phyloP scores from a whole-genome alignment of 805 yeast genomes.

The Candida palmyrensis region DNA sequence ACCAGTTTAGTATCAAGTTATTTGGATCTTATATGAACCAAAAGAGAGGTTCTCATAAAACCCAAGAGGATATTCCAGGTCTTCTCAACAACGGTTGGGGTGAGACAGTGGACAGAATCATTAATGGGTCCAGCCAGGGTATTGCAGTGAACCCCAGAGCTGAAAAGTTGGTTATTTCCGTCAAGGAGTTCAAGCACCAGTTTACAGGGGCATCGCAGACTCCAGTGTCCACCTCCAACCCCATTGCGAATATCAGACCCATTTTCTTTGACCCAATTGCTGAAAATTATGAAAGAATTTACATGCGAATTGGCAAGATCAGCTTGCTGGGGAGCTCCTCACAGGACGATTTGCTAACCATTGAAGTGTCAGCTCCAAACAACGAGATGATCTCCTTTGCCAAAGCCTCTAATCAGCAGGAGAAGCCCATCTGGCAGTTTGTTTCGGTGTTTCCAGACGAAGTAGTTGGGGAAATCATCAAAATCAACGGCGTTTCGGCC shows the following conservation, averaged over 20 bases:
- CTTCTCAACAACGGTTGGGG: constrained; percentile 77
- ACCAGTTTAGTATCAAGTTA: constrained; percentile 64
- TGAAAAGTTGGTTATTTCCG: constrained; percentile 59
- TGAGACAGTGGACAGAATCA: constrained; percentile 71
- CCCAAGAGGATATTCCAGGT: constrained; percentile 9
- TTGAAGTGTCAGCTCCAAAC: constrained; percentile 50
- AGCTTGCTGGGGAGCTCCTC: constrained; percentile 19
- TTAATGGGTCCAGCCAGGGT: constrained; percentile 69
- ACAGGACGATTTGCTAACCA: constrained; percentile 43
- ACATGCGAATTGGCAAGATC: constrained; percentile 53
- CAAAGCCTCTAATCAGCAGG: constrained; percentile 62
- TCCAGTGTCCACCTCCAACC: constrained; percentile 35
- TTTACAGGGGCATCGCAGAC: constrained; percentile 16
- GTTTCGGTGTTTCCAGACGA: constrained; percentile 70
- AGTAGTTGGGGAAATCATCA: constrained; percentile 64
- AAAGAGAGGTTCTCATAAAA: constrained; percentile 23
- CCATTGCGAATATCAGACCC: constrained; percentile 62
- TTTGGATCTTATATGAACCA: constrained; percentile 62
- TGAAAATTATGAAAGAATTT: constrained; percentile 54
- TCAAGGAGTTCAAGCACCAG: constrained; percentile 65
- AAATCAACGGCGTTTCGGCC: constrained; percentile 51
- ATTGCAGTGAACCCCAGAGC: constrained; percentile 81
- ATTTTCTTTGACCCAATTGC: constrained; percentile 61
- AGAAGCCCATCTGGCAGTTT: constrained; percentile 57
- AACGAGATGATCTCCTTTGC: constrained; percentile 49